Evolutionary conservation across 2,329 filamentous ascomycete species (phyloP).

Genomic region (Aspergillus ochraceoroseus): DNA sequence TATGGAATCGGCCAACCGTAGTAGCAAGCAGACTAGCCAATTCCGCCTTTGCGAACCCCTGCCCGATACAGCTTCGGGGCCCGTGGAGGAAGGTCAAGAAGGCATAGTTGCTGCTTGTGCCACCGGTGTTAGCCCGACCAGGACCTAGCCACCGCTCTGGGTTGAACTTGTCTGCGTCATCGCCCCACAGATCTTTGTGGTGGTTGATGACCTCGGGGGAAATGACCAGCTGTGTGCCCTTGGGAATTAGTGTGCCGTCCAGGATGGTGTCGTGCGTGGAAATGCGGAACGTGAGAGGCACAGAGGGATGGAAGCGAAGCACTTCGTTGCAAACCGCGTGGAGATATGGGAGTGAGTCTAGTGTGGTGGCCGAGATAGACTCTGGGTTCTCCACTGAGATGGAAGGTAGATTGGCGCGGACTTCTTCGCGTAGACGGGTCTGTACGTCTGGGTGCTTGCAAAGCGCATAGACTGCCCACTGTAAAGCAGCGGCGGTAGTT

Average conservation of each 20-base stretch:
- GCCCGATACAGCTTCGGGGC: slow-evolving; percentile 78
- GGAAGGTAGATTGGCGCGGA: slow-evolving; percentile 58
- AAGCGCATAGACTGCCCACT: slow-evolving; percentile 71
- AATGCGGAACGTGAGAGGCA: slow-evolving; percentile 65
- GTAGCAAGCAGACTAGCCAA: slow-evolving; percentile 76
- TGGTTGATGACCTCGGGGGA: slow-evolving; percentile 65
- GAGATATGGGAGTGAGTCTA: slow-evolving; percentile 73
- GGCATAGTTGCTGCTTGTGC: slow-evolving; percentile 69
- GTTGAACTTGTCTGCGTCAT: slow-evolving; percentile 67
- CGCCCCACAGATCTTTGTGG: slow-evolving; percentile 66
- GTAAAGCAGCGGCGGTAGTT: slow-evolving; percentile 69
- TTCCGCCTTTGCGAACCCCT: slow-evolving; percentile 74
- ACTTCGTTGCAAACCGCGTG: slow-evolving; percentile 74
- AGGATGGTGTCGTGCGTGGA: slow-evolving; percentile 63
- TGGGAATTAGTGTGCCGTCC: slow-evolving; percentile 59
- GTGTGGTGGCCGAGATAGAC: slow-evolving; percentile 54
- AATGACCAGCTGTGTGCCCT: slow-evolving; percentile 65
- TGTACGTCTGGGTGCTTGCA: slow-evolving; percentile 62
- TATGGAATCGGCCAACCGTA: slow-evolving; percentile 68
- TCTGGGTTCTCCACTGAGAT: slow-evolving; percentile 55
- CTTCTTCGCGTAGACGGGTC: slow-evolving; percentile 60
- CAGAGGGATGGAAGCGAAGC: slow-evolving; percentile 67
- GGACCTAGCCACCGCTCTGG: slow-evolving; percentile 68
- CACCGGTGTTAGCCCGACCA: slow-evolving; percentile 57
- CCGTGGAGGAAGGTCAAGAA: slow-evolving; percentile 82